A percentile compares a stretch with the other conserved stretches of the same genome.
phyloP scores from a whole-genome alignment of 495 filamentous ascomycete genomes.

The Hamigera avellanea region DNA sequence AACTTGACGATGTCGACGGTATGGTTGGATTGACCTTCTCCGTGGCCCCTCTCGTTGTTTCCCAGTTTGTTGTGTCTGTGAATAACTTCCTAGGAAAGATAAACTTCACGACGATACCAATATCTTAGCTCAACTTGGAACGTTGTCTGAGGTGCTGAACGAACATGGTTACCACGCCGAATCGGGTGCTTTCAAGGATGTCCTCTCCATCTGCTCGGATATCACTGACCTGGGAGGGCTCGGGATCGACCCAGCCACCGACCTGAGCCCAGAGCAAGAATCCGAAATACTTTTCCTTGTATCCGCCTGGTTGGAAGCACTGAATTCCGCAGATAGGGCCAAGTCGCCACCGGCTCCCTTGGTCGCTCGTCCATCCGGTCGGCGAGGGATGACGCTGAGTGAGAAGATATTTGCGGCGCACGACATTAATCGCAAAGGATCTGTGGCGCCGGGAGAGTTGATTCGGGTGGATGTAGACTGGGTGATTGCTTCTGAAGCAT shows the following conservation, averaged over 20 bases:
- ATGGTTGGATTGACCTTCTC: too few relatives aligned
- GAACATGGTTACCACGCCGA: slow-evolving; percentile 2
- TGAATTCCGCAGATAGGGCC: slow-evolving; percentile 24
- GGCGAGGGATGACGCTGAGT: slow-evolving; percentile 27
- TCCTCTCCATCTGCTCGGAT: slow-evolving; percentile 9
- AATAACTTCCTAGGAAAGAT: too few relatives aligned
- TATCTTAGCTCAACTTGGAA: too few relatives aligned
- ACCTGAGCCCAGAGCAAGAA: slow-evolving; percentile 2
- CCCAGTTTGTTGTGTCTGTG: too few relatives aligned
- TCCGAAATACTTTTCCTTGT: slow-evolving; percentile 16
- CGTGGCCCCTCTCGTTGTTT: too few relatives aligned
- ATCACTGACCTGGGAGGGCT: slow-evolving; percentile 10
- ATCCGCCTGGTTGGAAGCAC: slow-evolving; percentile 23
- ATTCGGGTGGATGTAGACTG: slow-evolving; percentile 32
- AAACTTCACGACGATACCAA: too few relatives aligned
- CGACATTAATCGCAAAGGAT: slow-evolving; percentile 19
- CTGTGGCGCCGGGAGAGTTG: slow-evolving; percentile 22
- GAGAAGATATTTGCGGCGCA: slow-evolving; percentile 33
- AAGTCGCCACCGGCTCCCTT: slow-evolving; percentile 5
- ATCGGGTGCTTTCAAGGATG: slow-evolving; percentile 4
- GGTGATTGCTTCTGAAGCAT: slow-evolving; percentile 28
- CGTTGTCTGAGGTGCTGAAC: background rate
- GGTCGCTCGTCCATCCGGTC: slow-evolving; percentile 9
- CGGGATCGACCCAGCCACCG: background rate
- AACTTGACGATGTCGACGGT: too few relatives aligned